phyloP scores from a whole-genome alignment of 169 alveolate genomes.

The Cryptosporidium viatorum region DNA sequence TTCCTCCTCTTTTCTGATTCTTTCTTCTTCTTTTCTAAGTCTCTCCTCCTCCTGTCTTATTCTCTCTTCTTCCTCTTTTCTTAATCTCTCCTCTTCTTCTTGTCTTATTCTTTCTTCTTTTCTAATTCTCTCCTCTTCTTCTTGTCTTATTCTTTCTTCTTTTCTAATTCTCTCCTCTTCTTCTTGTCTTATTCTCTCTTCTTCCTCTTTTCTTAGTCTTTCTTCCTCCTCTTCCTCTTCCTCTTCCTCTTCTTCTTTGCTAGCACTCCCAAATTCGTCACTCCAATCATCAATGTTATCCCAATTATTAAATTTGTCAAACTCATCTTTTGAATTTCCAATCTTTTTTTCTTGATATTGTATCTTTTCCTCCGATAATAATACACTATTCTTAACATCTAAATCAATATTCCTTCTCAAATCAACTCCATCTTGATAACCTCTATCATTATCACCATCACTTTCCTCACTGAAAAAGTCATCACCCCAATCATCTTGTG shows the following conservation, averaged over 20 bases:
- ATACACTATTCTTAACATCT: not conserved
- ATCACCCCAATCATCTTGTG: not conserved
- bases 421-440: not conserved
- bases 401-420: not conserved
- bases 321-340: not conserved
- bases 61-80: constrained; percentile 7
- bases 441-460: not conserved
- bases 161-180: not conserved
- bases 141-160: too few species aligned
- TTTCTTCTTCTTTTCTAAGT: too few species aligned
- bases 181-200: not conserved
- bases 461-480: not conserved
- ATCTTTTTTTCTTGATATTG: not conserved
- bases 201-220: not conserved
- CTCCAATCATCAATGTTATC: constrained; percentile 3
- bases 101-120: not conserved
- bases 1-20: not conserved
- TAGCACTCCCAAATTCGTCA: not conserved
- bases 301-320: not conserved
- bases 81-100: not conserved
- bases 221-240: not conserved
- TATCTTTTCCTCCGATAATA: not conserved
- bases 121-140: not conserved
- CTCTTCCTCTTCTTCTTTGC: not conserved
- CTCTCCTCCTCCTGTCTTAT: not conserved